phyloP scores from a whole-genome alignment of 495 filamentous ascomycete species.

The Cercophora sp. region DNA sequence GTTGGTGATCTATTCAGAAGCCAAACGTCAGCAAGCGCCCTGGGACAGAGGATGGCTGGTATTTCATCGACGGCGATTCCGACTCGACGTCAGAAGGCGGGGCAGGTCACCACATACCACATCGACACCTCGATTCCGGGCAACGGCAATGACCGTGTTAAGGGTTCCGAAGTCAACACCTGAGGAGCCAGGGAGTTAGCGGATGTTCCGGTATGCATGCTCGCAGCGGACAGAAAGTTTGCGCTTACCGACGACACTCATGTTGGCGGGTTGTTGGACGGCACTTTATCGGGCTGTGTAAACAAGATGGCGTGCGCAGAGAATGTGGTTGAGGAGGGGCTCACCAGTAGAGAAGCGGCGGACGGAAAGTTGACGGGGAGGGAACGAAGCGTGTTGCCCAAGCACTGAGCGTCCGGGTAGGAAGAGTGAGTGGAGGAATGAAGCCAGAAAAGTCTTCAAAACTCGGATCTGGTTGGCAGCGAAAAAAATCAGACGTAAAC shows the following conservation, averaged over 20 bases:
- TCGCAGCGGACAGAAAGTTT: neutral
- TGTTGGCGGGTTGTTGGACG: slow-evolving; percentile 35
- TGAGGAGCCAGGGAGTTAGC: slow-evolving; percentile 16
- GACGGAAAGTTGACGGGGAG: neutral
- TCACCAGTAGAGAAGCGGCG: slow-evolving; percentile 10
- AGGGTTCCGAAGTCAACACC: slow-evolving; percentile 96
- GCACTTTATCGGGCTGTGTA: slow-evolving; percentile 23
- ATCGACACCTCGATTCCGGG: slow-evolving; percentile 96
- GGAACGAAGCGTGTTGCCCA: slow-evolving; percentile 2
- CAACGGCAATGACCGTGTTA: slow-evolving; percentile 96
- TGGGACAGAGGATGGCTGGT: neutral
- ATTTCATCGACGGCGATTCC: neutral
- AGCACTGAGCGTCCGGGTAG: slow-evolving; percentile 6
- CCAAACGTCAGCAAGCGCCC: neutral
- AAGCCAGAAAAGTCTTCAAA: slow-evolving; percentile 4
- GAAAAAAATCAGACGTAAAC: slow-evolving; percentile 18
- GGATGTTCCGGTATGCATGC: slow-evolving; percentile 10
- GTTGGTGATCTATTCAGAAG: slow-evolving; percentile 74
- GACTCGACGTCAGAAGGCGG: neutral
- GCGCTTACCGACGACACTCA: slow-evolving; percentile 46
- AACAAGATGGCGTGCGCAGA: slow-evolving; percentile 18
- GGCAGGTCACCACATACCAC: slow-evolving; percentile 67
- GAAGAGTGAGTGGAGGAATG: neutral
- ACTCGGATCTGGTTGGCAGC: slow-evolving; percentile 9
- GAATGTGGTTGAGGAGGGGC: neutral